Conservation (phyloP, 169 alveolate genomes). For the Eimeria maxima region DNA sequence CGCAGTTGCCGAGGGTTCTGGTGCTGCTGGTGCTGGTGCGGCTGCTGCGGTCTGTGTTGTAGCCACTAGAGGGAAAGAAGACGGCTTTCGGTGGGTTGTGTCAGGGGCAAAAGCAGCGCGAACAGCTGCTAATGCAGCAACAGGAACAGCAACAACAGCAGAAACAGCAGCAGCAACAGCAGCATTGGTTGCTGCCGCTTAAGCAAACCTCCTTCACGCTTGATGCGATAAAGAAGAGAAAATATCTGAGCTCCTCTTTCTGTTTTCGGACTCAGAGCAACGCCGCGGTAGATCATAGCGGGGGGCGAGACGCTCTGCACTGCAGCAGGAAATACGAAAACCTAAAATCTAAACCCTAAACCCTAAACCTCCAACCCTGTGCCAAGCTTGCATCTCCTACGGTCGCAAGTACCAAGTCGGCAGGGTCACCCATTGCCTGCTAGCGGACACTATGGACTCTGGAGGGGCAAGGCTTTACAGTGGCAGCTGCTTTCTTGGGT, state of each 20-base stretch:
- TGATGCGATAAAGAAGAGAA: conserved; percentile 34
- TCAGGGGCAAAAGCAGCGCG: neutral
- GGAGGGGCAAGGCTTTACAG: neutral
- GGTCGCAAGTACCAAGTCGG: neutral
- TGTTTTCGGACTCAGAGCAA: conserved; percentile 35
- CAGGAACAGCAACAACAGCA: neutral
- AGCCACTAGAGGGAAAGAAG: neutral
- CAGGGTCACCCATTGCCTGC: neutral
- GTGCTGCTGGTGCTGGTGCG: conserved; percentile 12
- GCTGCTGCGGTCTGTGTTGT: conserved; percentile 42
- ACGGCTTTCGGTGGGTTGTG: neutral
- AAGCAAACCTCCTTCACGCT: conserved; percentile 52
- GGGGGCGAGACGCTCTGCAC: conserved; percentile 49
- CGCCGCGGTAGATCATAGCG: conserved; percentile 7
- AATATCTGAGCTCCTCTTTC: conserved; percentile 47
- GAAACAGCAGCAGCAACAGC: neutral
- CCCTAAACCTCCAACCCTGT: neutral
- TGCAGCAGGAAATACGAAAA: conserved; percentile 29
- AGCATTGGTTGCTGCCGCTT: neutral
- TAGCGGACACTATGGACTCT: neutral
- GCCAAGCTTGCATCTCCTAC: neutral
- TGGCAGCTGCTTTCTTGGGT: conserved; percentile 6
- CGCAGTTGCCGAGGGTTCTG: neutral
- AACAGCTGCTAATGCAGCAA: neutral
- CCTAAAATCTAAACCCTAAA: conserved; percentile 53